phyloP scores from a whole-genome alignment of 2,329 filamentous ascomycete genomes.

The Cladorrhinum sp. region DNA sequence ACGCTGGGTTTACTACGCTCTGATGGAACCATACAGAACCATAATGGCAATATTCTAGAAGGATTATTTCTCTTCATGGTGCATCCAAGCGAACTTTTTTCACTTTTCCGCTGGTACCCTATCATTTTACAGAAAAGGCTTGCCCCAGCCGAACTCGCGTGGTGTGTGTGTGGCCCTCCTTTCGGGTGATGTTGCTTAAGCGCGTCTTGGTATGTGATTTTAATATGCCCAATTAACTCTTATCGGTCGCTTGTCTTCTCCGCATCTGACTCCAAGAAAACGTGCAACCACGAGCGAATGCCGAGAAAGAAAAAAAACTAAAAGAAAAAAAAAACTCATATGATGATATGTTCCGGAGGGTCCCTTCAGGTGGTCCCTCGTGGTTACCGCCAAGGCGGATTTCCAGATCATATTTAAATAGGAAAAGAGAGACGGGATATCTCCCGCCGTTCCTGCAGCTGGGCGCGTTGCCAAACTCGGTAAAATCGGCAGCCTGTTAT shows the following conservation, averaged over 20 bases:
- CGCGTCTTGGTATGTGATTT: no score
- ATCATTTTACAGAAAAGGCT: no score
- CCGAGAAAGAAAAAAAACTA: slow-evolving; percentile 15
- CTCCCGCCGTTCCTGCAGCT: slow-evolving; percentile 22
- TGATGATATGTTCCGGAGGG: slow-evolving; percentile 3
- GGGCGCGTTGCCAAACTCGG: slow-evolving; percentile 18
- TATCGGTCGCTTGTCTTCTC: neutral
- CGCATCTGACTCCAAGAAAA: no score
- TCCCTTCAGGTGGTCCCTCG: slow-evolving; percentile 6
- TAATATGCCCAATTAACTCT: slow-evolving; percentile 10
- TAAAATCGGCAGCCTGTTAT: slow-evolving; percentile 28
- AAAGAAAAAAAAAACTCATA: no score
- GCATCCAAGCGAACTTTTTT: neutral
- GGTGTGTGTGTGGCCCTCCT: neutral
- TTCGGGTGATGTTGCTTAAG: neutral
- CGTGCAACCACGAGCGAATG: slow-evolving; percentile 11
- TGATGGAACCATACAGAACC: neutral
- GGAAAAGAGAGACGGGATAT: slow-evolving; percentile 14
- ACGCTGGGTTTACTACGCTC: neutral
- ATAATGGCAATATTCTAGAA: slow-evolving; percentile 10
- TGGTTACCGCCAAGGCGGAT: slow-evolving; percentile 26
- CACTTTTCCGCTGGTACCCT: neutral
- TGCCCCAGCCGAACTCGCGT: no score
- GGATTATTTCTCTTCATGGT: neutral
- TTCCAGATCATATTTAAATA: slow-evolving; percentile 3